Percentiles rank a stretch among this genome's conserved stretches.
phyloP scores from a whole-genome alignment of 306 rosid species.

The Quercus agrifolia region DNA sequence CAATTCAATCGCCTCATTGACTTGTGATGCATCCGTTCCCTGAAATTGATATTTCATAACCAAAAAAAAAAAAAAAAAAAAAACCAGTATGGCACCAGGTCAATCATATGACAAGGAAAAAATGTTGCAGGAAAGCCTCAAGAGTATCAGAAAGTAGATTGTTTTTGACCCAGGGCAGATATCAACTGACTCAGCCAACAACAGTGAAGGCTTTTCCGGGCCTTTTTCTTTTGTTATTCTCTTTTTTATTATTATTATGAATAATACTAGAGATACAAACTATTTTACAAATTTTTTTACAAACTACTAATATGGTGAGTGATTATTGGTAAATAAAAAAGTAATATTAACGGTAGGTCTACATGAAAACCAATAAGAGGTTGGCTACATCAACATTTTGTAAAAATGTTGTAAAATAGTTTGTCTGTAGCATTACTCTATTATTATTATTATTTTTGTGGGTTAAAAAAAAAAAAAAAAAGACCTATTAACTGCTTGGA shows the following conservation, averaged over 20 bases:
- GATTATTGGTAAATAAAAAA: too few species aligned
- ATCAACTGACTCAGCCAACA: neutral
- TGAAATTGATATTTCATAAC: constrained; percentile 25
- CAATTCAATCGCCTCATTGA: constrained; percentile 72
- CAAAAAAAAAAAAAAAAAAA: too few species aligned
- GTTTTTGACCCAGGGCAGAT: neutral
- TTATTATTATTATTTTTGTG: too few species aligned
- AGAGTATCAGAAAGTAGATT: neutral
- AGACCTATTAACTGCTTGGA: neutral
- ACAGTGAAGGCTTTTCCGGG: neutral
- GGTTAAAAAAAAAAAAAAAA: neutral
- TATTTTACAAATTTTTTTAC: too few species aligned
- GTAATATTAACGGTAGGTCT: too few species aligned
- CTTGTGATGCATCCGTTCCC: constrained; percentile 80
- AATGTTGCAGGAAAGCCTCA: neutral
- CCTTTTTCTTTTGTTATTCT: neutral
- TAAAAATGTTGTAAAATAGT: too few species aligned
- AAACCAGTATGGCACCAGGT: neutral
- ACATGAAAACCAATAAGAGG: too few species aligned
- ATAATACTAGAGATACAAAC: too few species aligned
- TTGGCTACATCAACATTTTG: too few species aligned
- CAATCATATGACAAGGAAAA: neutral
- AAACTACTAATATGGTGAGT: too few species aligned
- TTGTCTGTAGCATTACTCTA: too few species aligned
- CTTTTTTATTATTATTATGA: neutral